Conservation (phyloP, 1,139 yeast species). For the Pneumocystis oryctolagi region DNA sequence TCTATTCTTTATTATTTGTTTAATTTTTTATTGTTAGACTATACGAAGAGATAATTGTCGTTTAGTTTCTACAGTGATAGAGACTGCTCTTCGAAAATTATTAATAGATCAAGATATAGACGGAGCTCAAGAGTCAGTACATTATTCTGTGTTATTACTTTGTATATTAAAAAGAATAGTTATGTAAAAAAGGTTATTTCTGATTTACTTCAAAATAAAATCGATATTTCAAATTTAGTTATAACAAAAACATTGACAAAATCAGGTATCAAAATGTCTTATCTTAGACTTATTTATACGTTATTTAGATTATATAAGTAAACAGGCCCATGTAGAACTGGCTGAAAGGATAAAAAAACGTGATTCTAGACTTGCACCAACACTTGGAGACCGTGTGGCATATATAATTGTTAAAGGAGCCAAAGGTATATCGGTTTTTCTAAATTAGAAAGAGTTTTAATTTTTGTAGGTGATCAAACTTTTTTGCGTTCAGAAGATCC, state of each 20-base stretch:
- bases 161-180: background rate
- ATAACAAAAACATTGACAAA: constrained; percentile 85
- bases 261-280: constrained; percentile 23
- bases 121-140: constrained; percentile 68
- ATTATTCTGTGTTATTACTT: background rate
- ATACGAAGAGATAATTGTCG: constrained; percentile 96
- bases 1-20: background rate
- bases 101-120: constrained; percentile 80
- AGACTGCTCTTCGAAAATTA: constrained; percentile 72
- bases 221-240: constrained; percentile 85
- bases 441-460: background rate
- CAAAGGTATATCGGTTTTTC: constrained; percentile 24
- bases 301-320: constrained; percentile 62
- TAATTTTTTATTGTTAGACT: constrained; percentile 28
- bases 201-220: constrained; percentile 74
- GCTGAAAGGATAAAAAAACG: constrained; percentile 94
- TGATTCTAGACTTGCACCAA: constrained; percentile 95
- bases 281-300: background rate
- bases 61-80: constrained; percentile 84
- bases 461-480: constrained; percentile 44
- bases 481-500: constrained; percentile 98
- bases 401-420: constrained; percentile 81
- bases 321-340: constrained; percentile 91
- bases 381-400: constrained; percentile 95
- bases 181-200: constrained; percentile 59